These are phyloP conservation scores for Pochonia chlamydosporia DNA, from an alignment of 2,329 filamentous ascomycete species.

Conservation along the genomic window DNA sequence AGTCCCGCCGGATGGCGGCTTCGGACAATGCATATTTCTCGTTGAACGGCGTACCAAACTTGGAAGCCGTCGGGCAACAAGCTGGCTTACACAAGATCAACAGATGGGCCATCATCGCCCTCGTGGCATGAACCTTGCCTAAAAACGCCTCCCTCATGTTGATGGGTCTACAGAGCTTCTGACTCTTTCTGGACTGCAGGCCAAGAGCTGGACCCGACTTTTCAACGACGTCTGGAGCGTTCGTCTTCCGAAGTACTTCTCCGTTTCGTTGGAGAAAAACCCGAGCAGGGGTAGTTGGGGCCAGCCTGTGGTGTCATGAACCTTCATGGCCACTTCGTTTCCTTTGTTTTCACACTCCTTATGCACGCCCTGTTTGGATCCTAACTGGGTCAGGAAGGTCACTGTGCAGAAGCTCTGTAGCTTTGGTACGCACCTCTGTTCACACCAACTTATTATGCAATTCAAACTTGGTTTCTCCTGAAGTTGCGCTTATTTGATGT, in stretches of 20 bases:
- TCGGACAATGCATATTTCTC: not conserved
- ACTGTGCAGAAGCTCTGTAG: not conserved
- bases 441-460: not conserved
- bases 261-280: not conserved
- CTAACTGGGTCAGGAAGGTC: not conserved
- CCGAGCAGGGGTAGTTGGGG: not conserved
- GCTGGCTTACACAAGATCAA: not conserved
- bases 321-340: not conserved
- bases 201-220: not conserved
- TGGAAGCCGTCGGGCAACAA: not conserved
- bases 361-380: not conserved
- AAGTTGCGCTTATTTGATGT: not conserved
- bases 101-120: not conserved
- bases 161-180: not conserved
- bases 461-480: not conserved
- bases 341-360: not conserved
- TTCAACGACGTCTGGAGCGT: not conserved
- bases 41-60: not conserved
- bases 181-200: not conserved
- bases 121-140: conserved; percentile 3
- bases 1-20: not conserved
- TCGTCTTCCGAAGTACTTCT: not conserved
- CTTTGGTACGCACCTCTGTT: not conserved
- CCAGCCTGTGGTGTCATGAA: not conserved
- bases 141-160: not conserved